Conservation (phyloP, 2,329 filamentous ascomycete genomes). For the Paecilomyces formosus region DNA sequence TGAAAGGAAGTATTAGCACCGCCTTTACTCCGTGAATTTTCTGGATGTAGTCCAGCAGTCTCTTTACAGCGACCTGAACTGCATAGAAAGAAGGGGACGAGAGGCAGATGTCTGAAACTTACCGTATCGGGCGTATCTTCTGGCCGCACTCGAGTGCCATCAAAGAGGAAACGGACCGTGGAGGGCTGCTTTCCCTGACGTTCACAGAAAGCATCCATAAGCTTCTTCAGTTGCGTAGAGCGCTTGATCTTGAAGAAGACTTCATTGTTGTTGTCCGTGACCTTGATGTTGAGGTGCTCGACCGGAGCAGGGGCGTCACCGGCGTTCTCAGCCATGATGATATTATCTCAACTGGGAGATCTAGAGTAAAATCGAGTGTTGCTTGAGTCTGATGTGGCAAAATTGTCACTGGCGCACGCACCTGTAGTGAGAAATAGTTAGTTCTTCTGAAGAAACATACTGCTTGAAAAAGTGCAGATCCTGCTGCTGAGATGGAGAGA, state of each 20-base stretch:
- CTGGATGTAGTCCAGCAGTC: not conserved
- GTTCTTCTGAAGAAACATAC: not conserved
- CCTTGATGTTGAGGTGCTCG: conserved; percentile 98
- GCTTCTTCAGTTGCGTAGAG: conserved; percentile 88
- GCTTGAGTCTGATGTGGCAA: not conserved
- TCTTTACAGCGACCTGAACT: not conserved
- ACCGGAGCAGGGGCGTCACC: conserved; percentile 34
- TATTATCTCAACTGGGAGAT: conserved; percentile 16
- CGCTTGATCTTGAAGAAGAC: conserved; percentile 99
- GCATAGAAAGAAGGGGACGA: conserved; percentile 2
- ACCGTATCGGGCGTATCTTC: conserved; percentile 88
- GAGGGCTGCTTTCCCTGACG: conserved; percentile 79
- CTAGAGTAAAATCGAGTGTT: not conserved
- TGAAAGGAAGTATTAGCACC: conserved; percentile 31
- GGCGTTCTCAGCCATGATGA: conserved; percentile 39
- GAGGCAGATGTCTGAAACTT: conserved; percentile 39
- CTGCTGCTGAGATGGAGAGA: not conserved
- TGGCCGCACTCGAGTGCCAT: conserved; percentile 84
- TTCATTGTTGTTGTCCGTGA: conserved; percentile 98
- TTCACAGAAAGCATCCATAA: conserved; percentile 98
- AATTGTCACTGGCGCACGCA: not conserved
- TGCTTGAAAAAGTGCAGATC: not conserved
- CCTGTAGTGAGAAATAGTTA: not conserved
- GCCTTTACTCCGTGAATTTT: not conserved
- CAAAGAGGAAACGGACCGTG: conserved; percentile 90